Evolutionary conservation across 441 rosid genomes (phyloP).

Genomic region (Euphorbia corollata): DNA sequence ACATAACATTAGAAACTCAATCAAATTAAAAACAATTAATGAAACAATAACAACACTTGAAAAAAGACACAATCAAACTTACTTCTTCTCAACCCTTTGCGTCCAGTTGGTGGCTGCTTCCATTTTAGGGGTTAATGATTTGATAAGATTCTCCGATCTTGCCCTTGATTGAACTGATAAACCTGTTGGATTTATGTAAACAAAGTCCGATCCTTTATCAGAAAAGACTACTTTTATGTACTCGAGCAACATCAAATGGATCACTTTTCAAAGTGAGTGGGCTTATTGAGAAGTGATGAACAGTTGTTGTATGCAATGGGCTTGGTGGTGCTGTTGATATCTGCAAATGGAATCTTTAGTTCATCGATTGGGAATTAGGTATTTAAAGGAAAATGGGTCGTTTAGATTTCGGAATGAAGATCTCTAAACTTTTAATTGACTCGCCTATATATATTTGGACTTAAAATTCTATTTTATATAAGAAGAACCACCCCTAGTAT

Average conservation of each 20-base stretch:
- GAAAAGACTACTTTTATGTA: not conserved
- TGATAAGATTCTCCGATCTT: not conserved
- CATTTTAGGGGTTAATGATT: not conserved
- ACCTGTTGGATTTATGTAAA: not conserved
- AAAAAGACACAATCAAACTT: not conserved
- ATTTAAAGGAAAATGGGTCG: too few relatives aligned
- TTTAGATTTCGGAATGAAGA: too few relatives aligned
- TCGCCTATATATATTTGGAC: too few relatives aligned
- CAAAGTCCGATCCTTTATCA: not conserved
- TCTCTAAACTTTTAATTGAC: too few relatives aligned
- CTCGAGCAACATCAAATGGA: not conserved
- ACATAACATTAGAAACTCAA: constrained; percentile 9
- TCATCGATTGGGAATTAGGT: too few relatives aligned
- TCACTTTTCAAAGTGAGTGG: not conserved
- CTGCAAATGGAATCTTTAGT: not conserved
- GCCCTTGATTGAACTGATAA: not conserved
- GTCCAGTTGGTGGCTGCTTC: not conserved
- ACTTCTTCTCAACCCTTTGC: not conserved
- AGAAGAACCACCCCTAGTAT: too few relatives aligned
- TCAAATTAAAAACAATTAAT: not conserved
- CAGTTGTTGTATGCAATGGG: not conserved
- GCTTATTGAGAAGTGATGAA: not conserved
- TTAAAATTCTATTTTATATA: too few relatives aligned
- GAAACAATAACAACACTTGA: not conserved
- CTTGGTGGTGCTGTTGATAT: not conserved